Conservation (phyloP, 176 grass and related monocot genomes). For the Ananas comosus region DNA sequence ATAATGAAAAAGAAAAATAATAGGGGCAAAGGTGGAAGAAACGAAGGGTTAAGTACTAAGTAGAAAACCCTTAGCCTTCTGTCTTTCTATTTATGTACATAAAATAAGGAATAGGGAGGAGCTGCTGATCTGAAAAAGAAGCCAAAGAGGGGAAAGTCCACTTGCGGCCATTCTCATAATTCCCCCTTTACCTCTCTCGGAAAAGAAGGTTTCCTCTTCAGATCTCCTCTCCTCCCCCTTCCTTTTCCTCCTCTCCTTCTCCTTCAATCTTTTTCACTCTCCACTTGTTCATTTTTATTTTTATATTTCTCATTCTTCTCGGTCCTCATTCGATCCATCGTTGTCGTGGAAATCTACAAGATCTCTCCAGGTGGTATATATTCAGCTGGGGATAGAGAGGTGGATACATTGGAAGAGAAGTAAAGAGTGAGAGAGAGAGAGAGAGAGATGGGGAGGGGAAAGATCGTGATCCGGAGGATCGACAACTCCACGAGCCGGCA, state of each 20-base stretch:
- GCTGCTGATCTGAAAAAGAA: neutral
- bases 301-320: neutral
- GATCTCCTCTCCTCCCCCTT: neutral
- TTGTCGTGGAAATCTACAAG: too few species aligned
- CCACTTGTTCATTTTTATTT: neutral
- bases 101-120: neutral
- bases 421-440: neutral
- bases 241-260: neutral
- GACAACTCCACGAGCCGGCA: constrained; percentile 27
- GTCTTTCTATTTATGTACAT: neutral
- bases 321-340: neutral
- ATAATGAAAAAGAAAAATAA: neutral
- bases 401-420: neutral
- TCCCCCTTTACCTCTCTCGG: neutral
- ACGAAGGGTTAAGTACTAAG: neutral
- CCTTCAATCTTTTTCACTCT: neutral
- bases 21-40: neutral
- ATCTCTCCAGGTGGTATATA: too few species aligned
- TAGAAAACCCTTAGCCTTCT: neutral
- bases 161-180: neutral
- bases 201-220: too few species aligned
- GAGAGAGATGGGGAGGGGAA: constrained; percentile 26
- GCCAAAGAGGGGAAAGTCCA: neutral
- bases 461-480: constrained; percentile 30
- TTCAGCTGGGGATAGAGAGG: too few species aligned